A percentile compares a stretch with the other conserved stretches of the same genome.
These are phyloP conservation scores for Yarrowia osloensis DNA, from an alignment of 805 yeast genomes.

Conservation along the genomic window DNA sequence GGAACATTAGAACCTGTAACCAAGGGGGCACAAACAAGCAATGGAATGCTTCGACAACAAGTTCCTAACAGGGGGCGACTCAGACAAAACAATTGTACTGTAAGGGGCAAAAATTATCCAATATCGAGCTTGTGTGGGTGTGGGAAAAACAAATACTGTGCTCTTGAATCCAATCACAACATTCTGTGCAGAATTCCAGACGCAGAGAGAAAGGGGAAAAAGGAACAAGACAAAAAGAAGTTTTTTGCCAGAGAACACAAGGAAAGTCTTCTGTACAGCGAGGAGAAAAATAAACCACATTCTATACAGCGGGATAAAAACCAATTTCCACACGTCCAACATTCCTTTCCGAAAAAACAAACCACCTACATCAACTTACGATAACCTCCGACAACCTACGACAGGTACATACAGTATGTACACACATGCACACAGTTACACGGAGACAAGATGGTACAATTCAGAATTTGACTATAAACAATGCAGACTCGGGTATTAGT, in stretches of 20 bases:
- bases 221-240: too few species aligned
- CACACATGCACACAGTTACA: neutral
- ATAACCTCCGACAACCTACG: neutral
- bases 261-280: neutral
- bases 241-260: neutral
- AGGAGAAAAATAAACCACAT: neutral
- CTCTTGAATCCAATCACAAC: neutral
- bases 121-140: neutral
- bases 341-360: neutral
- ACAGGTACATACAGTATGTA: too few species aligned
- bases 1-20: neutral
- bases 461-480: neutral
- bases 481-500: neutral
- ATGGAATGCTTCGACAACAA: neutral
- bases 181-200: neutral
- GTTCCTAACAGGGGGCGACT: neutral
- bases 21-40: neutral
- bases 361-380: neutral
- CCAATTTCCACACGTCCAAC: neutral
- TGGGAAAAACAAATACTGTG: neutral
- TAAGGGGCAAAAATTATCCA: neutral
- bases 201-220: neutral
- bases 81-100: neutral
- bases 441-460: neutral
- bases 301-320: neutral